Base-by-base conservation (phyloP, 1,139 yeast species). In the Hemisphaericaspora subhashii region DNA sequence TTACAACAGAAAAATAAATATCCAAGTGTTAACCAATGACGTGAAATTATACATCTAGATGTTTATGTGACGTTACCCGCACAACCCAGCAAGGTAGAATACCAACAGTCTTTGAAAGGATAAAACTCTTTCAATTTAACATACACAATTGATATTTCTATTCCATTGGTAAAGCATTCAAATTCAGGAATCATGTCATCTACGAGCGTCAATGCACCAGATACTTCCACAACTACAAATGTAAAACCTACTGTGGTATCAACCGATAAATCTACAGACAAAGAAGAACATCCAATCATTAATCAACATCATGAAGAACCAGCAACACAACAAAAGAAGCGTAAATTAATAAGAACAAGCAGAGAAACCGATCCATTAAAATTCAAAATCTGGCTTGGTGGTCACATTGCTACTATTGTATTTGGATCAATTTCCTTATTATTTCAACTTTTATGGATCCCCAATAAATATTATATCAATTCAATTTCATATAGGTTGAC, bases 361-460 rank as follows among this genome's bases (percentile, higher is more conserved):
- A 51, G 54, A 5, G 60, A 55, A n/a, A 55, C 71, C 14, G 62
- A 63, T 40, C 73, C 76, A 9, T 45, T 74, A 38, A 68, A 77
- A 52, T 73, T 74, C 52, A 55, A 68, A 40, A 45, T 71, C 10
- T 85, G 94, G 94, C 50, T 80, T 3, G 72, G 62, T 0, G 92
- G 92, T 7, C 92, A 85, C 59, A 44, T 46, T 0, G 26, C 66
- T 6, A 68, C 82, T 1, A 40, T 83, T 20, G 65, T 53, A 0
- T 78, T 74, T 51, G 86, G 88, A 3, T 23, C 62, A 1, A 46
- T 81, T 20, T 72, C 78, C 39, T 50, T 74, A 20, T 33, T 64
- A 0, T 79, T 77, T 52, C 83, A 79, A 52, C 50, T 63, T 35
- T 63, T 72, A 28, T 64, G 73, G 62, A 57, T 76, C 47, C 65